Evolutionary conservation across 1,139 yeast genomes (phyloP), one percentile per base, ranked within the genome.

Genomic region (Petasospora fabianii): DNA sequence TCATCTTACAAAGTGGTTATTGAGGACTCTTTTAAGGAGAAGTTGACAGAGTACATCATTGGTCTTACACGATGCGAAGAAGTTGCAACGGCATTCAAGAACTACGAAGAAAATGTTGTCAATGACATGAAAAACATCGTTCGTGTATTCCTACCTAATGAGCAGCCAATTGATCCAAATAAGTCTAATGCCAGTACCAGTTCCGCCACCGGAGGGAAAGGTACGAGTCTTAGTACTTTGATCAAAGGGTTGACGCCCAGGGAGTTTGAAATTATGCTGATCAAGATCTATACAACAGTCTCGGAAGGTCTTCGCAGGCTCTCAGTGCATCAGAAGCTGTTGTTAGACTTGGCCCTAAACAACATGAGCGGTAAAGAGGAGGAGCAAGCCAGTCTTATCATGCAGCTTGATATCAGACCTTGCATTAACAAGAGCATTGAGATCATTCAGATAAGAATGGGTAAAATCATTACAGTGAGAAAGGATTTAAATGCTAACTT

Each of bases 401-500:
- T 79, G 68, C 71, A 79, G n/a, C 59, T 84, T 42, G 94, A 84
- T 58, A 77, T 83, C 16, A 71, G 84, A 1, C 48, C 54, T 6
- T 62, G 63, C n/a, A 62, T 67, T 20, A 74, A 75, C 47, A 77
- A 74, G 41, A 80, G 87, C 2, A 82, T 87, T 9, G 83, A 81
- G 44, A 70, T 82, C 31, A 73, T 92, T 2, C 96, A 90, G 55
- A 66, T 77, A 4, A 70, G 97, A 43, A 68, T 90, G 61, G 83
- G 88, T 22, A 86, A 85, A 54, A 75, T 92, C 14, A 70, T 90
- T 16, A 76, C 79, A 43, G 95, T 86, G 6, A 71, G 97, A 44
- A 77, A 81, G 58, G 88, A 81, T 36, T 78, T 84, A 47, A 79
- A 79, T 12, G 75, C 86, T 0, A 75, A 71, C 32, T 60, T 82